These are phyloP conservation scores for Gossypium davidsonii DNA, from an alignment of 441 rosid species.

Conservation along the genomic window DNA sequence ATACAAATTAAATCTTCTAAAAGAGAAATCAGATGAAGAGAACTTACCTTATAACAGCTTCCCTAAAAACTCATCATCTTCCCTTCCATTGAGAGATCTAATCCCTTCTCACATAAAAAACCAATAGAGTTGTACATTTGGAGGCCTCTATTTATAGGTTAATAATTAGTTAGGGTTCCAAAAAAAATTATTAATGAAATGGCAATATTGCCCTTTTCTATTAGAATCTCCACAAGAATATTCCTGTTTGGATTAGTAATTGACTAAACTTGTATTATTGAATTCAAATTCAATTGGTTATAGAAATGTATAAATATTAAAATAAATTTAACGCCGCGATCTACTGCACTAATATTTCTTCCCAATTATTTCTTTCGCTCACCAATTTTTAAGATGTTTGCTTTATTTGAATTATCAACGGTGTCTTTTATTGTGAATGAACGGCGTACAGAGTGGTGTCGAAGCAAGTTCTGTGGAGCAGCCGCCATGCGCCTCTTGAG, in stretches of 20 bases:
- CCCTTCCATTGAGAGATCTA: neutral
- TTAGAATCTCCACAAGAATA: neutral
- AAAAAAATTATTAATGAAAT: neutral
- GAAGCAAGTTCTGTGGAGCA: too few species aligned
- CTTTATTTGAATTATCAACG: too few species aligned
- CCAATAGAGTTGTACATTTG: neutral
- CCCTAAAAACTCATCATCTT: neutral
- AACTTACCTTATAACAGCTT: neutral
- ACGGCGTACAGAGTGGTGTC: too few species aligned
- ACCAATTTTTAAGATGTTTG: too few species aligned
- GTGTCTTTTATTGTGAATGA: too few species aligned
- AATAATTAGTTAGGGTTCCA: neutral
- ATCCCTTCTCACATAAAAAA: neutral
- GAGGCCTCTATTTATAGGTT: neutral
- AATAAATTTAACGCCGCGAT: too few species aligned
- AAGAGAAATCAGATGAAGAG: neutral
- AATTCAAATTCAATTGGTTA: too few species aligned
- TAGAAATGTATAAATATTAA: too few species aligned
- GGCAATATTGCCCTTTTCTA: neutral
- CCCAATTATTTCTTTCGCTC: too few species aligned
- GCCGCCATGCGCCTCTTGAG: too few species aligned
- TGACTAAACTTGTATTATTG: too few species aligned
- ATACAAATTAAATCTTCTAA: neutral
- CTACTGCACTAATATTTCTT: too few species aligned
- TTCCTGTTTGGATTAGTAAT: neutral